phyloP scores from a whole-genome alignment of 2,329 filamentous ascomycete species.

The Geosmithia flava region DNA sequence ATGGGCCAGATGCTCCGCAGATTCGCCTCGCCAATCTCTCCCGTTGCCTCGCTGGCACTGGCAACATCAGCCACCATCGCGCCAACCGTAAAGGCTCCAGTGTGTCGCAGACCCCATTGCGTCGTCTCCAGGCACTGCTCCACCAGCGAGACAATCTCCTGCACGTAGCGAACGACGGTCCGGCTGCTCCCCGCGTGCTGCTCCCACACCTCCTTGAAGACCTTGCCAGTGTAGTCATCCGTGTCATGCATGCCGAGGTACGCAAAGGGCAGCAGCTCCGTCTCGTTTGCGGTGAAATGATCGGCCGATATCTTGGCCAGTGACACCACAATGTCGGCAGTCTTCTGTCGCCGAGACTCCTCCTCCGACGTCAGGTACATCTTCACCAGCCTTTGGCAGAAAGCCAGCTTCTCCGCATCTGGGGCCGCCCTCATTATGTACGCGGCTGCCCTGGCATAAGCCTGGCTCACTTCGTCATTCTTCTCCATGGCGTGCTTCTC shows the following conservation, averaged over 20 bases:
- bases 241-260: constrained; percentile 82
- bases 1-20: constrained; percentile 65
- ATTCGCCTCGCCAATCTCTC: constrained; percentile 46
- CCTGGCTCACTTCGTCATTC: constrained; percentile 85
- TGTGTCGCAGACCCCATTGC: constrained; percentile 86
- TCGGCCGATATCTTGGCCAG: constrained; percentile 82
- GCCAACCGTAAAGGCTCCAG: constrained; percentile 68
- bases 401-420: constrained; percentile 34
- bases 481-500: constrained; percentile 77
- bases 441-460: constrained; percentile 76
- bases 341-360: constrained; percentile 58
- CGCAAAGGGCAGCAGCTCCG: constrained; percentile 69
- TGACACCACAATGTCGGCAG: constrained; percentile 72
- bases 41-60: constrained; percentile 40
- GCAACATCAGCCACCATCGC: constrained; percentile 57
- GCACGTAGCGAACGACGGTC: constrained; percentile 70
- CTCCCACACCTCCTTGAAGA: constrained; percentile 78
- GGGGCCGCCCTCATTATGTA: constrained; percentile 60
- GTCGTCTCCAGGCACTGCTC: constrained; percentile 60
- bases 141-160: constrained; percentile 64
- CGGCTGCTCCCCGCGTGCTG: constrained; percentile 81
- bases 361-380: constrained; percentile 78
- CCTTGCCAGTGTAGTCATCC: constrained; percentile 64
- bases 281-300: constrained; percentile 67
- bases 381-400: constrained; percentile 42